Percentiles rank a stretch among this genome's conserved stretches.
Conservation (phyloP, 225 moss, liverwort and hornwort species). For the Marchantia polymorpha region DNA sequence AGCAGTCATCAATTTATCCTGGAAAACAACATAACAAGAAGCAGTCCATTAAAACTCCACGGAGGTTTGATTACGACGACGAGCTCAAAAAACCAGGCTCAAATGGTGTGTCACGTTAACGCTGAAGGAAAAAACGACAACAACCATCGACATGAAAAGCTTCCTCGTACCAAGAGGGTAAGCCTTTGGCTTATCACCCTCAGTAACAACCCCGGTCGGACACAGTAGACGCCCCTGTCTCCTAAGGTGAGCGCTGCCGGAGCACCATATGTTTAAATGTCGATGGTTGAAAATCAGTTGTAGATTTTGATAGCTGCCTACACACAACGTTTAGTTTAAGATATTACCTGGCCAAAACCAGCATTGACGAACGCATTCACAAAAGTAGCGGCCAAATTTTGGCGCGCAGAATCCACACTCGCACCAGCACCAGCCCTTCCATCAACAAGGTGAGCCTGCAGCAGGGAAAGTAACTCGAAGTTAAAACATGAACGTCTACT, state of each 20-base stretch:
- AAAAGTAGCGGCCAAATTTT: constrained; percentile 93
- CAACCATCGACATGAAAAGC: background rate
- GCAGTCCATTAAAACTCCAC: background rate
- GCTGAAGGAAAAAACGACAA: background rate
- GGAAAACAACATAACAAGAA: constrained; percentile 7
- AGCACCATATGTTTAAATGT: too few relatives aligned
- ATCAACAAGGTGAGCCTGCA: constrained; percentile 93
- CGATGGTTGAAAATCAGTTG: too few relatives aligned
- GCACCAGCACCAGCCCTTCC: constrained; percentile 94
- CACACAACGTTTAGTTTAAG: background rate
- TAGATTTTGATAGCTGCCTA: background rate
- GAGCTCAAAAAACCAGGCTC: background rate
- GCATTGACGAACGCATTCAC: constrained; percentile 98
- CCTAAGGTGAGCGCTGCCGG: constrained; percentile 1
- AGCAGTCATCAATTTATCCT: constrained; percentile 96
- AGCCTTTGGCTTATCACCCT: background rate
- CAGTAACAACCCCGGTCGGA: background rate
- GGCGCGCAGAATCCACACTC: constrained; percentile 93
- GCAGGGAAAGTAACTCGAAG: too few relatives aligned
- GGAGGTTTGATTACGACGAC: background rate
- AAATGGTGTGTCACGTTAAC: background rate
- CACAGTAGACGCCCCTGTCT: constrained; percentile 3
- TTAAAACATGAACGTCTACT: too few relatives aligned
- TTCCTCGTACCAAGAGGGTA: too few relatives aligned
- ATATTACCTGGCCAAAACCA: constrained; percentile 86